Percentiles rank a stretch among this genome's conserved stretches.
phyloP scores from a whole-genome alignment of 805 yeast species.

The Tetrapisispora fleetii region DNA sequence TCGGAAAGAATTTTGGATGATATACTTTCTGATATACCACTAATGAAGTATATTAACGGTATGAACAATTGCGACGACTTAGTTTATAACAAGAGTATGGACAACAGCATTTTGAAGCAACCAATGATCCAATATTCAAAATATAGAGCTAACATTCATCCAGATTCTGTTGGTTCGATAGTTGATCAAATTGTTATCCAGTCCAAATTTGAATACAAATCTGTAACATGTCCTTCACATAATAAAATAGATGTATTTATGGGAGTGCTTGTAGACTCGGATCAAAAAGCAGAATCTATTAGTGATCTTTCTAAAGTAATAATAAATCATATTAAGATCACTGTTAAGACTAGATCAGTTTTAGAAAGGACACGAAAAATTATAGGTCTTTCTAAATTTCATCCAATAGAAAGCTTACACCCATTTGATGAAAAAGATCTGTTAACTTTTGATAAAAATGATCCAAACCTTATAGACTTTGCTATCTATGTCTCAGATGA shows the following conservation, averaged over 20 bases:
- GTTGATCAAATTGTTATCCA: constrained; percentile 25
- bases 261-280: constrained; percentile 15
- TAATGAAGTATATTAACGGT: constrained; percentile 9
- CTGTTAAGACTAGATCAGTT: constrained; percentile 25
- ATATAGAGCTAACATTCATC: constrained; percentile 11
- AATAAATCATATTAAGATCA: constrained; percentile 30
- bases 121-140: constrained; percentile 28
- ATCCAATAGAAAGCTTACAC: constrained; percentile 25
- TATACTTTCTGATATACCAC: constrained; percentile 36
- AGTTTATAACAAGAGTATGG: constrained; percentile 3
- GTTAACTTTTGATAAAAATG: constrained; percentile 9
- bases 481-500: constrained; percentile 39
- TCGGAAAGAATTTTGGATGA: constrained; percentile 61
- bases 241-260: constrained; percentile 26
- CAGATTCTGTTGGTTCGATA: constrained; percentile 19
- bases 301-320: constrained; percentile 13
- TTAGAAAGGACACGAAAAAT: constrained; percentile 23
- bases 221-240: constrained; percentile 20
- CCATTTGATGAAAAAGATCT: constrained; percentile 25
- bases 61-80: constrained; percentile 2
- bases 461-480: constrained; percentile 36
- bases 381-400: constrained; percentile 27
- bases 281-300: constrained; percentile 1
- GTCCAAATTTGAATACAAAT: constrained; percentile 22
- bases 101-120: constrained; percentile 21